These are phyloP conservation scores for Kodamaea restingae DNA, from an alignment of 805 yeast species.

Conservation along the genomic window DNA sequence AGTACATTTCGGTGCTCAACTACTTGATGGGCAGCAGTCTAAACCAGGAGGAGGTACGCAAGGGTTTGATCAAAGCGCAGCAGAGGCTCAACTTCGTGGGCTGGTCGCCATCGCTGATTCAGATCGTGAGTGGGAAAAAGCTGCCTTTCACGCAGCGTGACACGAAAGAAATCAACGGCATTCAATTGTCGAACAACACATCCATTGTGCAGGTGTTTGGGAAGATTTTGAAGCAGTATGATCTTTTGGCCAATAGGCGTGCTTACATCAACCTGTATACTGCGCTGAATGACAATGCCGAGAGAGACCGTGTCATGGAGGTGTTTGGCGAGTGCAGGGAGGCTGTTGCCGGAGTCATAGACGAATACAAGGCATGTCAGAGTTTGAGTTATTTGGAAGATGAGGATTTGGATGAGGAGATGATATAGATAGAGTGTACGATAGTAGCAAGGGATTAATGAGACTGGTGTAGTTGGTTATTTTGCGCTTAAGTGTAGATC, in stretches of 20 bases:
- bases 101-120: constrained; percentile 78
- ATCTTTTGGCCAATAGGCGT: constrained; percentile 67
- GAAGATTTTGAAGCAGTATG: constrained; percentile 71
- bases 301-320: constrained; percentile 42
- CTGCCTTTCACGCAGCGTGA: constrained; percentile 55
- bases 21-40: constrained; percentile 57
- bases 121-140: constrained; percentile 69
- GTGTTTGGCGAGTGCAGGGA: constrained; percentile 49
- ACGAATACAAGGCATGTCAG: constrained; percentile 45
- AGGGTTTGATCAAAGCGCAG: constrained; percentile 60
- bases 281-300: constrained; percentile 42
- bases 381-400: constrained; percentile 45
- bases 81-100: constrained; percentile 74
- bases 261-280: constrained; percentile 83
- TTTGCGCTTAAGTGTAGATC: no score
- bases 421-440: constrained; percentile 12
- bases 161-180: constrained; percentile 53
- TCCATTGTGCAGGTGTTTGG: constrained; percentile 64
- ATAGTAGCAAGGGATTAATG: no score
- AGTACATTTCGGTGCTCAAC: constrained; percentile 66
- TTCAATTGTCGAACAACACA: constrained; percentile 81
- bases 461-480: no score
- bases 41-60: constrained; percentile 69
- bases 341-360: constrained; percentile 40
- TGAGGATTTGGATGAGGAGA: constrained; percentile 32